Evolutionary conservation across 495 filamentous ascomycete species (phyloP).

Genomic region (Penicillium waksmanii): DNA sequence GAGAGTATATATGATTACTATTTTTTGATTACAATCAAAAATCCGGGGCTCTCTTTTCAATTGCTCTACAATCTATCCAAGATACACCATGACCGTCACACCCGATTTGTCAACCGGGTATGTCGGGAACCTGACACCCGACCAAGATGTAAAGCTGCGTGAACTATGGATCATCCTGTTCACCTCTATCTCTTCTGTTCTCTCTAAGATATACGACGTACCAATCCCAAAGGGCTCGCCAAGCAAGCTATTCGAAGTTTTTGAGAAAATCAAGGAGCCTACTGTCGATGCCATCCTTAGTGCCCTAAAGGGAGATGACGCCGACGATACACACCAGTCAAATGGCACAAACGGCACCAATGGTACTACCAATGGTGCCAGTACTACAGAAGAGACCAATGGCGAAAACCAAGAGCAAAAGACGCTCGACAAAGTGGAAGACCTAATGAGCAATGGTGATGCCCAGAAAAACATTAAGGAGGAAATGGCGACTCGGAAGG

Average conservation of each 20-base stretch:
- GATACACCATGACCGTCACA: slow-evolving; percentile 17
- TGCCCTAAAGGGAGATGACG: slow-evolving; percentile 19
- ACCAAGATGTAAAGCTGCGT: slow-evolving; percentile 22
- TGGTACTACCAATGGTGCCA: neutral
- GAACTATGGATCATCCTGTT: slow-evolving; percentile 29
- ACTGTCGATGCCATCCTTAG: slow-evolving; percentile 24
- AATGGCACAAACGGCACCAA: neutral
- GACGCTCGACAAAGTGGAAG: slow-evolving; percentile 26
- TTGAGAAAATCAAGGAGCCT: slow-evolving; percentile 25
- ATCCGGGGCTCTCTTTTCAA: neutral
- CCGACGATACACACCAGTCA: neutral
- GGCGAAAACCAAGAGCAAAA: slow-evolving; percentile 13
- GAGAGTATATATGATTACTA: neutral
- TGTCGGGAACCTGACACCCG: slow-evolving; percentile 21
- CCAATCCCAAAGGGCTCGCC: slow-evolving; percentile 18
- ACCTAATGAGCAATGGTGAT: slow-evolving; percentile 20
- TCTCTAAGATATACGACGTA: slow-evolving; percentile 24
- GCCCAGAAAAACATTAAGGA: slow-evolving; percentile 17
- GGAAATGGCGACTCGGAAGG: slow-evolving; percentile 23
- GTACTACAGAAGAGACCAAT: slow-evolving; percentile 1
- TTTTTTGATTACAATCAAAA: neutral
- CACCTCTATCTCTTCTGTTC: slow-evolving; percentile 17
- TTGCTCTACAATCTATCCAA: neutral
- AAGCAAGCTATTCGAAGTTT: slow-evolving; percentile 21
- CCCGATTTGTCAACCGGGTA: slow-evolving; percentile 14